These are phyloP conservation scores for Suhomyces choctaworum DNA, from an alignment of 1,139 yeast genomes.

Conservation along the genomic window DNA sequence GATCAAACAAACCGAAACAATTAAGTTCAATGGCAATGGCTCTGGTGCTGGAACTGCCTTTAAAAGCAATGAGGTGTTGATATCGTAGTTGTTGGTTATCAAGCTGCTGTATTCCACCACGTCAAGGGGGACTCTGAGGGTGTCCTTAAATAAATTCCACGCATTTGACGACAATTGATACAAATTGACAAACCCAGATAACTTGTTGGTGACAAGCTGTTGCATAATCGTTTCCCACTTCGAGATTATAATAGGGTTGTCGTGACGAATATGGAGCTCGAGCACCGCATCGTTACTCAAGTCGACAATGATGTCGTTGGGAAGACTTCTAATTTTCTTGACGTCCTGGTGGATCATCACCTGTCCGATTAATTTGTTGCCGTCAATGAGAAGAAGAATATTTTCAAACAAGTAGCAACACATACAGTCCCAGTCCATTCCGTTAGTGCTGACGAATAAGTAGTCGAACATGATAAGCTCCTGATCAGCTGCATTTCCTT, in stretches of 20 bases:
- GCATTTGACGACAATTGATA: slow-evolving; percentile 53
- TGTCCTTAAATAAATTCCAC: slow-evolving; percentile 37
- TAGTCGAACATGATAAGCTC: slow-evolving; percentile 44
- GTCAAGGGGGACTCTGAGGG: slow-evolving; percentile 39
- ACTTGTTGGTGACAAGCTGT: slow-evolving; percentile 17
- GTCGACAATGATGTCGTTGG: slow-evolving; percentile 34
- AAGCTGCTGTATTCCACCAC: slow-evolving; percentile 38
- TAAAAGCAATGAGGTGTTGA: slow-evolving; percentile 40
- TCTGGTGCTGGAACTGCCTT: slow-evolving; percentile 36
- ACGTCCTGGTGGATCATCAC: slow-evolving; percentile 36
- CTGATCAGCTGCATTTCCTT: slow-evolving; percentile 25
- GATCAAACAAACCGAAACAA: slow-evolving; percentile 47
- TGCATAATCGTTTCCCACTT: slow-evolving; percentile 43
- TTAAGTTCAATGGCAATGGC: slow-evolving; percentile 44
- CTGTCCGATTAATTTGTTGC: slow-evolving; percentile 37
- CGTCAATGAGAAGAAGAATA: slow-evolving; percentile 38
- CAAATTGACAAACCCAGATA: slow-evolving; percentile 31
- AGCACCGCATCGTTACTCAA: slow-evolving; percentile 45
- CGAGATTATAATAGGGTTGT: slow-evolving; percentile 34
- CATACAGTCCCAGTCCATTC: slow-evolving; percentile 36
- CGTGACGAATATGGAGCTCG: slow-evolving; percentile 43
- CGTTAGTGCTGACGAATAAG: slow-evolving; percentile 41
- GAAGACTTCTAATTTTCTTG: slow-evolving; percentile 25
- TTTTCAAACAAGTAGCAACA: slow-evolving; percentile 43
- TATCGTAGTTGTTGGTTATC: slow-evolving; percentile 34